A percentile compares a stretch with the other conserved stretches of the same genome.
These are phyloP conservation scores for Mycosarcoma maydis DNA, from an alignment of 1,284 basidiomycete genomes.

Conservation along the genomic window DNA sequence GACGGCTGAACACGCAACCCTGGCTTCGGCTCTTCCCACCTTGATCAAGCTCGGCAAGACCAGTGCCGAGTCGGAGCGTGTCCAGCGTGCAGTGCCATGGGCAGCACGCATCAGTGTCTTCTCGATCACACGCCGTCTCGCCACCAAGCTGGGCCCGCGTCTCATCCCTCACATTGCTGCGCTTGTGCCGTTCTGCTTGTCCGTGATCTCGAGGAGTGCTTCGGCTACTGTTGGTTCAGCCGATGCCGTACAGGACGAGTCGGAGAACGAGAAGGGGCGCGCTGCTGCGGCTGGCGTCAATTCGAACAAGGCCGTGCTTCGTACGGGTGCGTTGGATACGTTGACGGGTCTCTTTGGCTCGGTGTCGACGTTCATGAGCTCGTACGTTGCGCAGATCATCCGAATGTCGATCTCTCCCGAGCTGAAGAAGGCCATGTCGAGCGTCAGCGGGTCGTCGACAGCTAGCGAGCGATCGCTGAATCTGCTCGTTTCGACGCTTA, in stretches of 20 bases:
- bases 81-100: slow-evolving; percentile 7
- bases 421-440: slow-evolving; percentile 38
- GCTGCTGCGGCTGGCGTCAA: slow-evolving; percentile 8
- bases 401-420: slow-evolving; percentile 40
- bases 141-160: slow-evolving; percentile 57
- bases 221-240: not conserved
- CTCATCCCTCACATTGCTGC: slow-evolving; percentile 60
- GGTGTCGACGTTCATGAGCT: slow-evolving; percentile 62
- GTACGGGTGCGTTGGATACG: slow-evolving; percentile 51
- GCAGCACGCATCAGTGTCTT: slow-evolving; percentile 47
- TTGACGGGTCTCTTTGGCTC: slow-evolving; percentile 53
- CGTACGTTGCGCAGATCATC: slow-evolving; percentile 40
- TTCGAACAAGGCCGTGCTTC: slow-evolving; percentile 35
- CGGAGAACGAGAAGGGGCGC: slow-evolving; percentile 1
- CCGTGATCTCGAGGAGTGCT: slow-evolving; percentile 14
- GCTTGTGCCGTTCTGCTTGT: slow-evolving; percentile 48
- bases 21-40: slow-evolving; percentile 43
- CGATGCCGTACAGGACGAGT: slow-evolving; percentile 9
- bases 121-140: slow-evolving; percentile 44
- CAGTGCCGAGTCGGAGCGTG: slow-evolving; percentile 22
- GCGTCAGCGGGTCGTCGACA: slow-evolving; percentile 34
- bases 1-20: slow-evolving; percentile 29
- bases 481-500: slow-evolving; percentile 26
- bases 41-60: slow-evolving; percentile 45
- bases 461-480: slow-evolving; percentile 43